Base-by-base conservation (phyloP, 192 early-diverging fungal species). In the Umbelopsis ramanniana region DNA sequence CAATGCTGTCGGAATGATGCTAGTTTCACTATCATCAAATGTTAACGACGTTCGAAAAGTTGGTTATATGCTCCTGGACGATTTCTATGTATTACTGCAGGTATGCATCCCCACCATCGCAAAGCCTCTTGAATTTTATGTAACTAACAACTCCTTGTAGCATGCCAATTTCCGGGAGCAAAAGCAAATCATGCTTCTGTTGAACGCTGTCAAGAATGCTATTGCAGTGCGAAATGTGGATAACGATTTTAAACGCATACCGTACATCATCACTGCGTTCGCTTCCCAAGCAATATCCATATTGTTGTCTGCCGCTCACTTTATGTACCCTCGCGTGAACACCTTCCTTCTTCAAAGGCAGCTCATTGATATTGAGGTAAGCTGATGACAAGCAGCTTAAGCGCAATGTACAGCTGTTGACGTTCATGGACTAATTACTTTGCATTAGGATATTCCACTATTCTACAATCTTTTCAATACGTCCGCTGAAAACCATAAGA, bases 381-480 rank as follows among this genome's bases (percentile, higher is more conserved):
- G 74, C 35, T 47, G 15, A 43, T 9, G 15, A 47, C 24, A 24
- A 6, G 14, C 52, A 17, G 35, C 71, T 67, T 45, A 17, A 9
- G 46, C 14, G 70, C 7, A 19, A 71, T 1, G 33, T 10, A 66
- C 19, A 47, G 53, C 46, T 48, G 6, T 33, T 53, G 38, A 29
- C 17, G 29, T 50, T 63, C 70, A 37, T 57, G 46, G 19, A 60
- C 33, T 33, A 29, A 23, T 47, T 71, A 47, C 55, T 54, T 78
- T 14, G 33, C 22, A 52, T 55, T 70, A 87, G 82, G 93, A 96
- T 82, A 82, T 95, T 14, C 94, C 94, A 6, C 87, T 96, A 85
- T 95, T 95, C 74, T 92, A 94, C 55, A 84, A 76, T 37, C 71
- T 96, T 69, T 92, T 96, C 71, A 88, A 90, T 72, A 91, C 93